These are phyloP conservation scores for Colletotrichum kahawae DNA, from an alignment of 2,329 filamentous ascomycete species.

Conservation along the genomic window DNA sequence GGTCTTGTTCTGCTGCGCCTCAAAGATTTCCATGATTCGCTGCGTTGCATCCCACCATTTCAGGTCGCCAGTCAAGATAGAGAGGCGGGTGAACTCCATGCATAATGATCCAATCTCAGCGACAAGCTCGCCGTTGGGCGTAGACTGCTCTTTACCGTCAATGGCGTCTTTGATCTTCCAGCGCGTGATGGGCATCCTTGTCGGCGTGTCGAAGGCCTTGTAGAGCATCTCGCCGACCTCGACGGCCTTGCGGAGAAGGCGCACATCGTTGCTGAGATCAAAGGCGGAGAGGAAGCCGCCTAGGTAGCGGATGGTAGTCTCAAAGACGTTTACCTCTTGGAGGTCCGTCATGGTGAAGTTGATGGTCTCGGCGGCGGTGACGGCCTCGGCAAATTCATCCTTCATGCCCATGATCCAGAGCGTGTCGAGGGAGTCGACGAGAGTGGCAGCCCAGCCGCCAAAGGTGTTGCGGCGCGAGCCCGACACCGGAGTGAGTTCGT, in stretches of 20 bases:
- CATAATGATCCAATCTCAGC: slow-evolving; percentile 70
- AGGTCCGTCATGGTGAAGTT: slow-evolving; percentile 51
- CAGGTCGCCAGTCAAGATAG: slow-evolving; percentile 72
- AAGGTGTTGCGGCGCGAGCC: slow-evolving; percentile 52
- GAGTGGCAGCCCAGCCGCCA: slow-evolving; percentile 61
- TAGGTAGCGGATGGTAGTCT: slow-evolving; percentile 50
- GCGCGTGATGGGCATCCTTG: slow-evolving; percentile 45
- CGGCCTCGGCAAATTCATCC: slow-evolving; percentile 60
- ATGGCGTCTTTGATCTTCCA: slow-evolving; percentile 31
- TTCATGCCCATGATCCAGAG: slow-evolving; percentile 66
- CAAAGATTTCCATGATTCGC: slow-evolving; percentile 73
- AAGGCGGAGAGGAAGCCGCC: slow-evolving; percentile 50
- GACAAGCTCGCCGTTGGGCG: slow-evolving; percentile 43
- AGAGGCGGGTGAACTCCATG: slow-evolving; percentile 74
- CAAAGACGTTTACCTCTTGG: slow-evolving; percentile 45
- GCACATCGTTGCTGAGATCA: slow-evolving; percentile 46
- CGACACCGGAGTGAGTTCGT: slow-evolving; percentile 56
- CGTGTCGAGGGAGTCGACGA: slow-evolving; percentile 66
- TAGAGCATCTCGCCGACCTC: slow-evolving; percentile 55
- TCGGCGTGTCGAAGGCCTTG: slow-evolving; percentile 53
- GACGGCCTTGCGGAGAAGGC: slow-evolving; percentile 46
- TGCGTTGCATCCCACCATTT: slow-evolving; percentile 80
- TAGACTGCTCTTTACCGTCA: slow-evolving; percentile 26
- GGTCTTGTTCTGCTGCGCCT: slow-evolving; percentile 70
- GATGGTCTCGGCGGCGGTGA: slow-evolving; percentile 50